Evolutionary conservation across 345 rosid genomes (phyloP), one percentile per base, ranked within the genome.

Genomic region (Gossypium sturtianum): DNA sequence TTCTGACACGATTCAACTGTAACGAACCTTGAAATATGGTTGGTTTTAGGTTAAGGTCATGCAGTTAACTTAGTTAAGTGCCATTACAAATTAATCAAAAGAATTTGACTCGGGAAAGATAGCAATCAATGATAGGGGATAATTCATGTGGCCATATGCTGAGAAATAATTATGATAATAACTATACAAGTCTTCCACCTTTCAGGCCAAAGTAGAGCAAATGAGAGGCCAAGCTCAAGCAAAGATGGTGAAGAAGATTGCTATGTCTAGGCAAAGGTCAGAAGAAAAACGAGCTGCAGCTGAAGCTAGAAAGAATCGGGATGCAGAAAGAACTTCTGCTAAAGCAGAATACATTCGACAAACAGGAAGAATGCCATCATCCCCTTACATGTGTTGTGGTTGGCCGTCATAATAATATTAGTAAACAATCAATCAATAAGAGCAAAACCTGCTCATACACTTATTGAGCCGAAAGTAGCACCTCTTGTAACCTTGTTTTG

Each of bases 251-350:
- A 85, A 85, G 86, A 86, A 87, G 84, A 75, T 89, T 5, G 84
- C 91, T 0, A 78, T 89, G 87, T 74, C 90, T 3, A 86, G 89
- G 74, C 86, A 87, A 79, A 84, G 76, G 82, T 83, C 89, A 0
- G 96, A 90, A 72, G 91, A 87, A 73, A 89, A 83, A 77, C 48
- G 80, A 69, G 86, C 85, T n/a, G 83, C 86, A 4, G 91, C 91
- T 0, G 89, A 85, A 75, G 78, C 85, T 17, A 85, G 86, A 45
- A 87, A 80, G 76, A 85, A 77, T 64, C 62, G 64, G 10, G 89
- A 87, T 47, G 96, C 89, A 1, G 87, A 84, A 75, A 82, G 77
- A 70, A 87, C 91, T 0, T 80, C 86, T n/a, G 89, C 86, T 0
- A 87, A 84, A 79, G 91, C 80, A 1, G 91, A 90, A 66, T 82